Conservation (phyloP, 176 grass and related monocot genomes). For the Aegilops tauschii region DNA sequence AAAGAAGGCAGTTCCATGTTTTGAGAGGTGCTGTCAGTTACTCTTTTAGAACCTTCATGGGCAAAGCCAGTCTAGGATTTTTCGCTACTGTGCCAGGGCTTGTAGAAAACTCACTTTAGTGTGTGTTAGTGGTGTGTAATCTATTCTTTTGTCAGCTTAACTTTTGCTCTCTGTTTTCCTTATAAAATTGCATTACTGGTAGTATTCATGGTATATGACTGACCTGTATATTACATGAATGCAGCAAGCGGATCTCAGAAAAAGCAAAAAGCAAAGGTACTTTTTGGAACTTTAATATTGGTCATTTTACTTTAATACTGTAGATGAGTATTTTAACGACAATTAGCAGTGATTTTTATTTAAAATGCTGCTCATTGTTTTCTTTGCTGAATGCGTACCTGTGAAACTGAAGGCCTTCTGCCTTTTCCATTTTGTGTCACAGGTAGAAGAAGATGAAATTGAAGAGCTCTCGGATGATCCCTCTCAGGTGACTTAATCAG, state of each 20-base stretch:
- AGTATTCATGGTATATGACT: conserved; percentile 1
- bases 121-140: too few relatives aligned
- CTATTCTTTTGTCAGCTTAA: not conserved
- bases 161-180: not conserved
- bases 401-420: not conserved
- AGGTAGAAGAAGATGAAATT: conserved; percentile 51
- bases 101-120: not conserved
- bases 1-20: not conserved
- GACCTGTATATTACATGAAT: conserved; percentile 26
- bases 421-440: not conserved
- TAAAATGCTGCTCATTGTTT: not conserved
- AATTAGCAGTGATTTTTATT: not conserved
- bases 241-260: conserved; percentile 32
- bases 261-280: conserved; percentile 47
- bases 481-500: conserved; percentile 35
- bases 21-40: not conserved
- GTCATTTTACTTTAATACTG: too few relatives aligned
- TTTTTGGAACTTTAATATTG: conserved; percentile 11
- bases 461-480: conserved; percentile 43
- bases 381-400: not conserved
- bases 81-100: not conserved
- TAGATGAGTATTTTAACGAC: not conserved
- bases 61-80: not conserved
- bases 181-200: not conserved
- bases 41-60: not conserved